Conservation (phyloP, 306 rosid species). For the Lithocarpus polystachyus region DNA sequence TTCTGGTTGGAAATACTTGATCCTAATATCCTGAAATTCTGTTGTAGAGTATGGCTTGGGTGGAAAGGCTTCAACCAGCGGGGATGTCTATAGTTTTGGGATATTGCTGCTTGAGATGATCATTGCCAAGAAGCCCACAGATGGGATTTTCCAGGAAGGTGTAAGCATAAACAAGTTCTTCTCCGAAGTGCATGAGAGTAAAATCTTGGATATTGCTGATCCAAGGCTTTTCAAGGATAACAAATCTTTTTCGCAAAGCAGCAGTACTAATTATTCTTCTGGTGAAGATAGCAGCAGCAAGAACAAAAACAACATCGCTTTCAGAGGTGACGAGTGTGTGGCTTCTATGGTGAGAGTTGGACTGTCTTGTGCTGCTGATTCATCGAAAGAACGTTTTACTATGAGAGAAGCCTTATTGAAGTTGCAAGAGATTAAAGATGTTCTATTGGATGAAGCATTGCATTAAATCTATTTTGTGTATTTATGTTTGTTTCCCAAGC, state of each 20-base stretch:
- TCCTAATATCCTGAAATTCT: slow-evolving; percentile 7
- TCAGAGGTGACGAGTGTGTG: slow-evolving; percentile 19
- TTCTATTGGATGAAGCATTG: no score
- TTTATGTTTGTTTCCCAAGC: no score
- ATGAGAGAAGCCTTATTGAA: slow-evolving; percentile 27
- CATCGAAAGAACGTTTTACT: slow-evolving; percentile 29
- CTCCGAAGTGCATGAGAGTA: slow-evolving; percentile 18
- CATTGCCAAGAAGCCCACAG: slow-evolving; percentile 32
- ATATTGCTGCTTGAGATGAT: slow-evolving; percentile 37
- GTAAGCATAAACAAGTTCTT: slow-evolving; percentile 22
- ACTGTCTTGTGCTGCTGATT: slow-evolving; percentile 22
- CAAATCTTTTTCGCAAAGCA: slow-evolving; percentile 5
- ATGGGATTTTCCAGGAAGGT: slow-evolving; percentile 42
- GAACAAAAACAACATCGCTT: background rate
- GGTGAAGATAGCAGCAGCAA: background rate
- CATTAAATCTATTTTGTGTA: no score
- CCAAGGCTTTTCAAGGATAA: slow-evolving; percentile 17
- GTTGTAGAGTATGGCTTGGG: slow-evolving; percentile 40
- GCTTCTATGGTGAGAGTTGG: slow-evolving; percentile 24
- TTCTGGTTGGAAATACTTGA: background rate
- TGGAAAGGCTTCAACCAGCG: slow-evolving; percentile 29
- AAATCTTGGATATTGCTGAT: slow-evolving; percentile 18
- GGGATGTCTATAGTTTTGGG: slow-evolving; percentile 44
- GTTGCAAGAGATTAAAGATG: slow-evolving; percentile 13
- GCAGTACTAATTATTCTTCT: background rate